Evolutionary conservation across 441 rosid species (phyloP).

Genomic region (Jatropha podagrica): DNA sequence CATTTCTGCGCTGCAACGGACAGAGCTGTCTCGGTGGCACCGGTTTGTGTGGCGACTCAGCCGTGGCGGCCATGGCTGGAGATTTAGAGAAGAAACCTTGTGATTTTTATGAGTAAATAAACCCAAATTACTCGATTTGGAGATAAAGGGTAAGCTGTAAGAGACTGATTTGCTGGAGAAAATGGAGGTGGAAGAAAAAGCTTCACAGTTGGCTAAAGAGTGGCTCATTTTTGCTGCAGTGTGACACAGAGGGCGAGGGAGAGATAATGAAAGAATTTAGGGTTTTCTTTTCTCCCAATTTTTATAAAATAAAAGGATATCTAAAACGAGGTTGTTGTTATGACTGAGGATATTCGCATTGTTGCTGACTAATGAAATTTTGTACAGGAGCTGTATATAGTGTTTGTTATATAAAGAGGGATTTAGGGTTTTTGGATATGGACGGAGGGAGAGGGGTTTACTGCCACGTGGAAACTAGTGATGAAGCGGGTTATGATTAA

Average conservation of each 20-base stretch:
- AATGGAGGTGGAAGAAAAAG: constrained; percentile 22
- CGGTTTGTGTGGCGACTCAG: constrained; percentile 19
- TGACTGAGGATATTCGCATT: background rate
- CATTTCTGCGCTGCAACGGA: constrained; percentile 18
- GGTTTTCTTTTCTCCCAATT: background rate
- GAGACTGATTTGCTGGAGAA: constrained; percentile 20
- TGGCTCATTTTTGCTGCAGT: background rate
- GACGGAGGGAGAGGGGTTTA: background rate
- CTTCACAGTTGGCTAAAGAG: constrained; percentile 4
- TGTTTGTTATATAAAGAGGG: too few relatives aligned
- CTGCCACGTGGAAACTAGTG: too few relatives aligned
- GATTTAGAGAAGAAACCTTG: constrained; percentile 13
- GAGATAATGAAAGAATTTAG: constrained; percentile 21
- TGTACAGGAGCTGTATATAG: background rate
- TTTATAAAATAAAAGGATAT: background rate
- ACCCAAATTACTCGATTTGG: constrained; percentile 11
- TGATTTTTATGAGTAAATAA: constrained; percentile 27
- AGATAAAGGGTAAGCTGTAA: constrained; percentile 12
- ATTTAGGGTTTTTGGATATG: background rate
- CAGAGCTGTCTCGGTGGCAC: constrained; percentile 10
- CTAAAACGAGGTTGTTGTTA: background rate
- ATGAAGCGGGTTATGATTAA: too few relatives aligned
- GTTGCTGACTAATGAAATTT: background rate
- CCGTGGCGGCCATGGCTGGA: constrained; percentile 37
- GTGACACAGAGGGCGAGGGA: background rate